Conservation (phyloP, 169 alveolate genomes). For the Babesia gibsoni region DNA sequence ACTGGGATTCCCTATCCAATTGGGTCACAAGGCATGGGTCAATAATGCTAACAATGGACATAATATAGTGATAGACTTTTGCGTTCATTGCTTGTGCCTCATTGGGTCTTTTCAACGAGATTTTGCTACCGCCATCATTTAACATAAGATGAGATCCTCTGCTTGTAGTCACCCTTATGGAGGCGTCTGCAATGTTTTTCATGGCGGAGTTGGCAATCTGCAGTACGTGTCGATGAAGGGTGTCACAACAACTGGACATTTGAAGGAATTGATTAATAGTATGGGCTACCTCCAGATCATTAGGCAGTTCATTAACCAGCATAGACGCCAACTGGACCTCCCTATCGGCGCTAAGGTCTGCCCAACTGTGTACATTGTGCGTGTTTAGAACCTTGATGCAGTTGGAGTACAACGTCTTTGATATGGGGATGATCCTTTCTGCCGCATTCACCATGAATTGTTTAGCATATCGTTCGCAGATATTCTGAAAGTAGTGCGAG, state of each 20-base stretch:
- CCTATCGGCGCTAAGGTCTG: background rate
- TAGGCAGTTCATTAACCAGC: conserved; percentile 27
- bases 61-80: conserved; percentile 2
- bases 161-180: conserved; percentile 2
- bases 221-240: conserved; percentile 37
- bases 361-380: background rate
- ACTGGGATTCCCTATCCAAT: conserved; percentile 13
- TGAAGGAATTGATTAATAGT: conserved; percentile 34
- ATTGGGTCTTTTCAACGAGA: conserved; percentile 42
- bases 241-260: conserved; percentile 38
- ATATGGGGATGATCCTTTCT: conserved; percentile 39
- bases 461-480: conserved; percentile 62
- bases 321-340: conserved; percentile 20
- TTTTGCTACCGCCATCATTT: conserved; percentile 61
- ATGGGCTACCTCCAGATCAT: conserved; percentile 18
- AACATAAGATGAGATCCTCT: conserved; percentile 31
- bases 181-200: conserved; percentile 16
- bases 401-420: conserved; percentile 12
- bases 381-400: conserved; percentile 22
- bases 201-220: conserved; percentile 48
- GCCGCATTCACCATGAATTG: conserved; percentile 45
- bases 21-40: conserved; percentile 24
- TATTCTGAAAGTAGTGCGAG: conserved; percentile 35
- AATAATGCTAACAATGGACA: conserved; percentile 19
- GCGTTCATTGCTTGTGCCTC: conserved; percentile 46